Base-by-base conservation (phyloP, 495 filamentous ascomycete species). In the Penicillium cinerascens region DNA sequence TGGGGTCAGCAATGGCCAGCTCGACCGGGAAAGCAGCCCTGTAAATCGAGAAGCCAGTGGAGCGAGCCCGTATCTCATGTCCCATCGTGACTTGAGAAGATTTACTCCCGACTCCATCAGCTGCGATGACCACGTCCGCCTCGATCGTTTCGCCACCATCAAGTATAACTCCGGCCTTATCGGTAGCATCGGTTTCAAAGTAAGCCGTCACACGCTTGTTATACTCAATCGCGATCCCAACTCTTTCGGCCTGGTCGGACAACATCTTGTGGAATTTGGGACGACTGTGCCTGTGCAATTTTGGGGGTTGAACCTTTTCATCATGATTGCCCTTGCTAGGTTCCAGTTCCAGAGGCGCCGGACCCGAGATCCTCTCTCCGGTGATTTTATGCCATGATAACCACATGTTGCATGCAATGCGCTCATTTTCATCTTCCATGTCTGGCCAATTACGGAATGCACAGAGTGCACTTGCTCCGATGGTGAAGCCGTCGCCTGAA, bases 391-490 rank as follows among this genome's bases (percentile, higher is more conserved):
- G 77, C 6, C 71, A 78, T 45, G 74, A 74, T 13, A 81, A 71
- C 74, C 72, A 78, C 20, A 71, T 64, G 48, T 78, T 68, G 51
- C 70, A 67, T 23, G 78, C 65, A 39, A 78, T 78, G 18, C 57
- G 47, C 25, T 75, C 60, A 46, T 78, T 76, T 54, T 82, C 73
- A 29, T 72, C 57, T 8, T 57, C 56, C 59, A 84, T 63, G 22
- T 78, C 77, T 5, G 82, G 82, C 80, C 80, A 84, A 41, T 82
- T 72, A 44, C 71, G 67, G 48, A 86, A 74, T 50, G 80, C 76
- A 16, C 67, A 66, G 21, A 75, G 76, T 1, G 74, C 75, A 42
- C 58, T 68, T 6, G 62, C 46, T 6, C 69, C 66, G 22, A 85
- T 82, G 35, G 76, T 77, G 60, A 80, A 78, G 59, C 77, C 75